Conservation (phyloP, 176 grass and related monocot species). For the Cenchrus americanus region DNA sequence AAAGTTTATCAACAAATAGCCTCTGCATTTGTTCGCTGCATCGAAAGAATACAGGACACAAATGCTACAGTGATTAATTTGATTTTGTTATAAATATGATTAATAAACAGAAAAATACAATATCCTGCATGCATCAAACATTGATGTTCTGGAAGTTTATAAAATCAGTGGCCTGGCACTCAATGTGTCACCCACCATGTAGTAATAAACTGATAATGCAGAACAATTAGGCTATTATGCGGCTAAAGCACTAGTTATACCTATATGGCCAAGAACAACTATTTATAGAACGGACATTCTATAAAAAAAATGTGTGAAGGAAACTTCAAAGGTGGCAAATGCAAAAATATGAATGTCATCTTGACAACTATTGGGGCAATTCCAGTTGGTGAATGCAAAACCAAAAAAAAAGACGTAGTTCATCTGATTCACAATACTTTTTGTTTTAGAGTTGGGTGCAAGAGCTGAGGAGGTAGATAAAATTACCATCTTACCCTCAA, state of each 20-base stretch:
- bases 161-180: neutral
- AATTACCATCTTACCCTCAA: no score
- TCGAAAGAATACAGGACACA: neutral
- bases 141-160: neutral
- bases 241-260: neutral
- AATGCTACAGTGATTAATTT: neutral
- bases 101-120: neutral
- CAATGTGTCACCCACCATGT: neutral
- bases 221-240: neutral
- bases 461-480: no score
- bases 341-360: conserved; percentile 7
- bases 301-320: neutral
- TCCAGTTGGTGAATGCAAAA: neutral
- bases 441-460: no score
- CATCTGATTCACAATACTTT: no score
- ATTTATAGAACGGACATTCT: neutral
- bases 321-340: conserved; percentile 13
- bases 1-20: neutral
- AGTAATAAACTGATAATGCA: neutral
- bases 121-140: neutral
- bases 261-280: neutral
- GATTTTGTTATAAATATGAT: neutral
- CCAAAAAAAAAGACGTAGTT: neutral
- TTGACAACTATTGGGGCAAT: conserved; percentile 5
- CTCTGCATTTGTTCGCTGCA: neutral